phyloP scores from a whole-genome alignment of 768 basidiomycete species.

The Auricularia cornea region DNA sequence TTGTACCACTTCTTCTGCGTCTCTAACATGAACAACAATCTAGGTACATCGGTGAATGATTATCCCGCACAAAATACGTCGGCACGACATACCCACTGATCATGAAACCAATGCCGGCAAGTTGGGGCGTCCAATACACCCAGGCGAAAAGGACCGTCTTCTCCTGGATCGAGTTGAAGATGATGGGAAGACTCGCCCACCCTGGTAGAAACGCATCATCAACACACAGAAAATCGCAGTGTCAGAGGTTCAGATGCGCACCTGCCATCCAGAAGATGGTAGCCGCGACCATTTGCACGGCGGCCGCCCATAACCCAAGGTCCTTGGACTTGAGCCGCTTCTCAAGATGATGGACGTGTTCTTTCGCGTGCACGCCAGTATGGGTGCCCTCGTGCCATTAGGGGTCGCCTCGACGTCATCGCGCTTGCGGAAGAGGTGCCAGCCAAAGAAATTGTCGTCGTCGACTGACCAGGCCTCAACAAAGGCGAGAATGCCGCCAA shows the following conservation, averaged over 20 bases:
- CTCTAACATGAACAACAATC: conserved; percentile 42
- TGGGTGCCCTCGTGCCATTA: neutral
- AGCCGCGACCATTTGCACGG: conserved; percentile 46
- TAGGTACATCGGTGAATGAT: too few species aligned
- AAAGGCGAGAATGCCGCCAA: conserved; percentile 45
- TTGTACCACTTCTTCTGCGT: conserved; percentile 48
- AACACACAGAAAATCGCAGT: neutral
- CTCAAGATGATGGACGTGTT: neutral
- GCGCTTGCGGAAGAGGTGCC: neutral
- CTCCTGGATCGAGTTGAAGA: neutral
- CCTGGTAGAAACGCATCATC: neutral
- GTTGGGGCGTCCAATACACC: conserved; percentile 55
- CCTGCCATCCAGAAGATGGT: conserved; percentile 51
- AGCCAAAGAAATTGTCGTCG: conserved; percentile 13
- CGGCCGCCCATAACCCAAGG: conserved; percentile 41
- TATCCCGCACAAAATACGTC: neutral
- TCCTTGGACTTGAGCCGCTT: conserved; percentile 16
- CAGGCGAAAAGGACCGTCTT: conserved; percentile 22
- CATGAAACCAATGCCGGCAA: conserved; percentile 52
- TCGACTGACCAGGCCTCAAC: conserved; percentile 48
- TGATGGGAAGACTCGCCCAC: neutral
- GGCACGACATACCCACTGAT: conserved; percentile 27
- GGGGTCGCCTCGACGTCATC: neutral
- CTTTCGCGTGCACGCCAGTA: neutral
- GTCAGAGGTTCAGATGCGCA: conserved; percentile 30